Conservation (phyloP, 1,284 basidiomycete genomes). For the Agaricales sp. region DNA sequence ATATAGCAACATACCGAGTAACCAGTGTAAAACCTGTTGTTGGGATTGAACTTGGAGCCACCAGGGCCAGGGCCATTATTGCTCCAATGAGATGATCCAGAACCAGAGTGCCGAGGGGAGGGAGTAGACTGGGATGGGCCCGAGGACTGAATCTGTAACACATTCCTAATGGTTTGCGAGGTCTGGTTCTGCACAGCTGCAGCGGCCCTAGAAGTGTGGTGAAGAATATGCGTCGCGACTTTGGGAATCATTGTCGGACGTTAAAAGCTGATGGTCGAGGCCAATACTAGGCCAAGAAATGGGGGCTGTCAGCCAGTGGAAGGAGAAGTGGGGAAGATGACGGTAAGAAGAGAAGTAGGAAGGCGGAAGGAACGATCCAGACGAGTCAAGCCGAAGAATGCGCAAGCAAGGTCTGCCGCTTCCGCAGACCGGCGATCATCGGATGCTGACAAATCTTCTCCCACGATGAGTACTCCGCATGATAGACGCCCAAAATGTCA, state of each 20-base stretch:
- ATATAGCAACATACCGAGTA: constrained; percentile 32
- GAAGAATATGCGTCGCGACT: constrained; percentile 63
- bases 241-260: constrained; percentile 61
- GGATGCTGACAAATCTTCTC: no score
- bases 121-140: constrained; percentile 23
- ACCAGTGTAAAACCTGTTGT: constrained; percentile 56
- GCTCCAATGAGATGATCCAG: constrained; percentile 43
- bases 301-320: background rate
- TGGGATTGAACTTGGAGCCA: constrained; percentile 56
- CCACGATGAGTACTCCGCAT: no score
- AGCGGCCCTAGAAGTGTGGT: constrained; percentile 65
- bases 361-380: constrained; percentile 27
- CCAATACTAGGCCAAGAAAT: background rate
- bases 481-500: no score
- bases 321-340: background rate
- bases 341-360: background rate
- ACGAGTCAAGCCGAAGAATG: no score
- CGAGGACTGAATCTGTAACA: constrained; percentile 52
- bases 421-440: no score
- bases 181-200: constrained; percentile 64
- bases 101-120: constrained; percentile 23
- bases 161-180: constrained; percentile 61
- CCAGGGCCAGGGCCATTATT: constrained; percentile 48
- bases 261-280: background rate
- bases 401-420: no score